Base-by-base conservation (phyloP, 139 green algal species). In the Haematococcus lacustris region DNA sequence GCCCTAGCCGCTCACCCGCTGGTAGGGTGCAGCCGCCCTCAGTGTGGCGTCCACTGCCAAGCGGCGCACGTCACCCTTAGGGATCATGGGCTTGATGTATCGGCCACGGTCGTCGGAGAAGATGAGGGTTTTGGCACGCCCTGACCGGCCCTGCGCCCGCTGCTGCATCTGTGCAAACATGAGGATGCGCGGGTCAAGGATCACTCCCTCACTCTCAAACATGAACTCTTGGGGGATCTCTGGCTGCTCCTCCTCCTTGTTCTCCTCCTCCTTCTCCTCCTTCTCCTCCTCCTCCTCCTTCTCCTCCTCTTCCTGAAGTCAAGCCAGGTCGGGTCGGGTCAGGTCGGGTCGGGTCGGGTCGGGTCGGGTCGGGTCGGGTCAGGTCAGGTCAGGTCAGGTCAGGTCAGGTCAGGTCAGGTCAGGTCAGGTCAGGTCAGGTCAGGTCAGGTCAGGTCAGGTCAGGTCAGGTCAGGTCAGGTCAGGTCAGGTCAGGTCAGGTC, bases 61-160 rank as follows among this genome's bases (percentile, higher is more conserved):
- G n/a, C 96, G 88, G 87, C 41, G 23, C 30, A 79, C 78, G 77
- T 87, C 80, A 25, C 78, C 79, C 86, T 96, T 98, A 61, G 95
- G 95, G 13, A 99, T 78, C 91, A 99, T 98, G 63, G 95, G 95
- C 88, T 99, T 99, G 85, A 99, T 97, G 91, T 99, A 97, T 5
- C 89, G n/a, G 30, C 73, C 40, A 28, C 71, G 78, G 78, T 97
- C 90, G 39, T 97, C 92, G 5, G 73, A 91, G 89, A 98, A 99
- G 76, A 99, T 99, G 51, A 99, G 78, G 47, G 88, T 96, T 82
- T 99, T 99, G 66, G 95, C 88, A n/a, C 87, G 81, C 13, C 95
- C 95, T 9, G 82, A 87, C 47, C 90, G 88, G 3, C 95, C 95
- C 77, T 82, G 85, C n/a, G 88, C 85, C 21, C 87, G 82, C 85